Evolutionary conservation across 2,329 filamentous ascomycete species (phyloP), one percentile per base, ranked within the genome.

Genomic region (Cordyceps javanica): DNA sequence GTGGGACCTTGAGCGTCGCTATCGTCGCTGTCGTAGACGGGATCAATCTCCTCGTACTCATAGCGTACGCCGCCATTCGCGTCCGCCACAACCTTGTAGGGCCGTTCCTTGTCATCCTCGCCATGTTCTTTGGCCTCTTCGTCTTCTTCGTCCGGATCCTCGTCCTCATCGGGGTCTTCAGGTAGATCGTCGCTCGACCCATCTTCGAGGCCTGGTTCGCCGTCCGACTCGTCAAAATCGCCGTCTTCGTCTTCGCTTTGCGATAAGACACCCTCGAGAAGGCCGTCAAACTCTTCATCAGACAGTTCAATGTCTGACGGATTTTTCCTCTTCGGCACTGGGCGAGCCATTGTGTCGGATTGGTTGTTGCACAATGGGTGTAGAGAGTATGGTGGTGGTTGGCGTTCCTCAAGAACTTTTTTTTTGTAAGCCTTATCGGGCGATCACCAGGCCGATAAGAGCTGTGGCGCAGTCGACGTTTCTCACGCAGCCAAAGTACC

Each of bases 1-100:
- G 79, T 80, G 28, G 87, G 83, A 57, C 84, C 88, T 61, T 88
- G 85, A 3, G 86, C 87, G 70, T 97, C 93, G 3, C 89, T 89
- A 69, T 97, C 93, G 73, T 99, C 95, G 2, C 92, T 96, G 69
- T 97, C 94, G 74, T 99, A 97, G 55, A 91, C 87, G 3, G 93
- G 90, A 64, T 97, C 88, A 62, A 99, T 91, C 69, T 97, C 94
- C 62, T 89, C 84, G 74, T 97, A 99, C 45, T 97, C 81, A 69
- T 96, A 99, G 70, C 94, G 86, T 62, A 87, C 83, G 66, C 91
- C 89, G 60, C 94, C 94, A 74, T 97, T 94, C 64, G 94, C 93
- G 67, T 97, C 94, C 58, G 81, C 88, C 44, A 88, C 80, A 42
- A 87, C 70, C 55, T 75, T 77, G 62, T 83, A 83, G 62, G 80